Conservation (phyloP, 805 yeast species). For the Candida suzukii region DNA sequence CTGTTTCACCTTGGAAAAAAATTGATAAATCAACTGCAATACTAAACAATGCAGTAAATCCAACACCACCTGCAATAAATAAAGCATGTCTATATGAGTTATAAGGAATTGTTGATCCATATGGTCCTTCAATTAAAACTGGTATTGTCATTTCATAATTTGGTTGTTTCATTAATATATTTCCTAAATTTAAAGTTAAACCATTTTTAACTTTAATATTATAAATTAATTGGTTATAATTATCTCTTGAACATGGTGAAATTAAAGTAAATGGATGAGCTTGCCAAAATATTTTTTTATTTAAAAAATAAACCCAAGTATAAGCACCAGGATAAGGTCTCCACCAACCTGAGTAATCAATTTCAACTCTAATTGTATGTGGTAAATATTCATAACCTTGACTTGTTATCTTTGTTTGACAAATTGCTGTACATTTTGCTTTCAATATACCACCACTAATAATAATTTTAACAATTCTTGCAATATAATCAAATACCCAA, state of each 20-base stretch:
- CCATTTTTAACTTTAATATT: conserved; percentile 48
- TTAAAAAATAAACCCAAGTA: conserved; percentile 47
- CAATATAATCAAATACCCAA: conserved; percentile 64
- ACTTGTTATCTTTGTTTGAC: conserved; percentile 8
- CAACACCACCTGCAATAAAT: conserved; percentile 59
- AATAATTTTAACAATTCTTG: conserved; percentile 47
- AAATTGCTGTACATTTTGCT: conserved; percentile 35
- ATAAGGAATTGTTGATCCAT: conserved; percentile 44
- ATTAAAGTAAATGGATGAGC: conserved; percentile 63
- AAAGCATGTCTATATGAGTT: conserved; percentile 39
- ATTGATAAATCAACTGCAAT: conserved; percentile 35
- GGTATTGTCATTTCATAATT: conserved; percentile 29
- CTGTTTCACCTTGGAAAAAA: conserved; percentile 20
- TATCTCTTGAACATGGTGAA: conserved; percentile 31
- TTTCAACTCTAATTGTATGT: conserved; percentile 40
- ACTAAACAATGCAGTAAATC: conserved; percentile 50
- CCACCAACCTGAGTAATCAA: conserved; percentile 50
- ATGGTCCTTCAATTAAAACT: conserved; percentile 54
- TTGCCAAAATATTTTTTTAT: conserved; percentile 45
- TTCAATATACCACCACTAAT: conserved; percentile 53
- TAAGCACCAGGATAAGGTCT: conserved; percentile 54
- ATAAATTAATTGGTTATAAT: conserved; percentile 35
- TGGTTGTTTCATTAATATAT: conserved; percentile 23
- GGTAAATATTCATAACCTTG: conserved; percentile 6
- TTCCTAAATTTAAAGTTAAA: conserved; percentile 35